Base-by-base conservation (phyloP, 2,329 filamentous ascomycete genomes). In the Metarhizium humberi region DNA sequence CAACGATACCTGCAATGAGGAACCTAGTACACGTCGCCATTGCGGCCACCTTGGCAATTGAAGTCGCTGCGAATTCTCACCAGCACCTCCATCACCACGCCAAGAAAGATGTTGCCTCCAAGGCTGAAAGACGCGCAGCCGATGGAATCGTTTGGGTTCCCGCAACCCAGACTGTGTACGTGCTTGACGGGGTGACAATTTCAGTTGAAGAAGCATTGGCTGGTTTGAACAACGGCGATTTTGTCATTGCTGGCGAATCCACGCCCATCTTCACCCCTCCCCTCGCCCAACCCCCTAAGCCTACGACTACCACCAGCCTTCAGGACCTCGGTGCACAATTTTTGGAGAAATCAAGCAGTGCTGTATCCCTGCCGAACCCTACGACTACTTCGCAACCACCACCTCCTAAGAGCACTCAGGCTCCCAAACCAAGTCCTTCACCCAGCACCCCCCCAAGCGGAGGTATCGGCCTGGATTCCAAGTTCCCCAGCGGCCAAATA, bases 401-500 rank as follows among this genome's bases (percentile, higher is more conserved):
- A 58, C 64, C 60, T 60, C 65, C 55, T n/a, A 59, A 55, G 55
- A 52, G 18, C 45, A 25, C 14, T 3, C 38, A 29, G 14, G 18
- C 69, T 32, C 59, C 71, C 47, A 65, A 40, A 40, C 38, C 38
- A 40, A 40, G 8, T 13, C 34, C 40, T 14, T 6, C 58, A 50
- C 54, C 64, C 25, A 55, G 62, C 36, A 51, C 59, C 30, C 53
- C 60, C 49, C 53, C 59, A 43, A 50, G 60, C 55, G 54, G 55
- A 30, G 75, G 70, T 52, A 74, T 65, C 29, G 88, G 88, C 52
- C 61, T 92, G 54, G 75, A 84, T 61, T 72, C 74, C 16, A 74
- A 84, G 7, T 97, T 97, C 78, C 88, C 87, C 13, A 86, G 86
- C 69, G 89, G 89, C 57, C 71, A 83, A 62, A 64, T 95, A 54